Conservation (phyloP, 345 rosid genomes). For the Populus davidiana region DNA sequence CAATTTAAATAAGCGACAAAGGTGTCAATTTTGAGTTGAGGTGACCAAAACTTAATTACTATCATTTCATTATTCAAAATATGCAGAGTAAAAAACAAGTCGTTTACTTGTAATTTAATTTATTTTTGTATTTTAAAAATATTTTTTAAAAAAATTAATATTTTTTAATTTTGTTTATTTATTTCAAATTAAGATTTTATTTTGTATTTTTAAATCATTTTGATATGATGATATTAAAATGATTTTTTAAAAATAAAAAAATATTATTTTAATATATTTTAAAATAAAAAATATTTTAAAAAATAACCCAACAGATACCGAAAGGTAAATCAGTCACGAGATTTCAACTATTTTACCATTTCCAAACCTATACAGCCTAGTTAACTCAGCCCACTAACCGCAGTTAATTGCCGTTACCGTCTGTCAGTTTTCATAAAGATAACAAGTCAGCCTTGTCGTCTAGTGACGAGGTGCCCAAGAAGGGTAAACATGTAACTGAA, state of each 20-base stretch:
- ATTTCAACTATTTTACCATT: background rate
- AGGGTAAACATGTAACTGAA: constrained; percentile 11
- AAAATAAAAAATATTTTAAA: too few species aligned
- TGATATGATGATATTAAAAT: too few species aligned
- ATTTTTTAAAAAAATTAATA: too few species aligned
- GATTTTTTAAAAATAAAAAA: too few species aligned
- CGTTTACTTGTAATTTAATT: too few species aligned
- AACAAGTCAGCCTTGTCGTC: constrained; percentile 14
- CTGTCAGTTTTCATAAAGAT: constrained; percentile 14
- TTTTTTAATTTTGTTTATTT: too few species aligned
- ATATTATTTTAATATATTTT: too few species aligned
- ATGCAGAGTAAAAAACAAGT: background rate
- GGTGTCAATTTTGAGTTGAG: background rate
- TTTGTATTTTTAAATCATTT: too few species aligned
- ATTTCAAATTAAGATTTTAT: too few species aligned
- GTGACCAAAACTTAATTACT: background rate
- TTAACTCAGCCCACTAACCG: constrained; percentile 9
- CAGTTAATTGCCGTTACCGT: constrained; percentile 14
- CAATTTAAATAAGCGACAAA: background rate
- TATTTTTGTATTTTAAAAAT: too few species aligned
- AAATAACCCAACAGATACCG: too few species aligned
- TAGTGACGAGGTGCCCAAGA: background rate
- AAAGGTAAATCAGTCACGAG: background rate
- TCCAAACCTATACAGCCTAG: background rate
- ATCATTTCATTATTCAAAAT: background rate